These are phyloP conservation scores for Filobasidium wieringae DNA, from an alignment of 768 basidiomycete species.

Conservation along the genomic window DNA sequence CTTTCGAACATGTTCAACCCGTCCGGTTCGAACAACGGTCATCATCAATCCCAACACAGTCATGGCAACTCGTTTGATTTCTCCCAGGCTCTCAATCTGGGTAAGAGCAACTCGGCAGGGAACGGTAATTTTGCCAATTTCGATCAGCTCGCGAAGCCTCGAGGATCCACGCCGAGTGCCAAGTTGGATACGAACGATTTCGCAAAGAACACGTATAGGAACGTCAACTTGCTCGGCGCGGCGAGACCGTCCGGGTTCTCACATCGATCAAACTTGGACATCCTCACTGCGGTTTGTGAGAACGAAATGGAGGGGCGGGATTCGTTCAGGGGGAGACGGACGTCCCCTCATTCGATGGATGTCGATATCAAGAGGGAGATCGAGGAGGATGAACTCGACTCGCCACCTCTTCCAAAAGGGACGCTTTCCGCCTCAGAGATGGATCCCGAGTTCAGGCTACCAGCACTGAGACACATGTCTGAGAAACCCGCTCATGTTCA, in stretches of 20 bases:
- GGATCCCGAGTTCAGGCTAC: constrained; percentile 26
- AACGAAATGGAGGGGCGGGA: constrained; percentile 6
- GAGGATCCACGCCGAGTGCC: background rate
- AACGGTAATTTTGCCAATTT: constrained; percentile 3
- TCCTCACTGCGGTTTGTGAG: constrained; percentile 14
- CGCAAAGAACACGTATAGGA: constrained; percentile 9
- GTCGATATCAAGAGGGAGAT: constrained; percentile 14
- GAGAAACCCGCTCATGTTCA: background rate
- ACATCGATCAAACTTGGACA: constrained; percentile 14
- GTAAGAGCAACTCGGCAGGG: background rate
- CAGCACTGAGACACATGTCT: constrained; percentile 18
- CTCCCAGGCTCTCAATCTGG: background rate
- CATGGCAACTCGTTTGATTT: constrained; percentile 1
- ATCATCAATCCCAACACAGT: background rate
- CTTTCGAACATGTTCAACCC: background rate
- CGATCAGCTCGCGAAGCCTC: constrained; percentile 6
- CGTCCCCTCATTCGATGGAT: background rate
- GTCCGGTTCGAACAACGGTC: constrained; percentile 3
- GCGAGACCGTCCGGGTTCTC: constrained; percentile 19
- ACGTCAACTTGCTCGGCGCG: constrained; percentile 12
- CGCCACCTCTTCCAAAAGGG: constrained; percentile 26
- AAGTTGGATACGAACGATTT: background rate
- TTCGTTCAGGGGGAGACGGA: no score
- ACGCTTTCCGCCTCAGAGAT: constrained; percentile 21
- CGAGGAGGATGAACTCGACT: constrained; percentile 7